Evolutionary conservation across 2,329 filamentous ascomycete species (phyloP), one percentile per base, ranked within the genome.

Genomic region (Botrytis medusae): DNA sequence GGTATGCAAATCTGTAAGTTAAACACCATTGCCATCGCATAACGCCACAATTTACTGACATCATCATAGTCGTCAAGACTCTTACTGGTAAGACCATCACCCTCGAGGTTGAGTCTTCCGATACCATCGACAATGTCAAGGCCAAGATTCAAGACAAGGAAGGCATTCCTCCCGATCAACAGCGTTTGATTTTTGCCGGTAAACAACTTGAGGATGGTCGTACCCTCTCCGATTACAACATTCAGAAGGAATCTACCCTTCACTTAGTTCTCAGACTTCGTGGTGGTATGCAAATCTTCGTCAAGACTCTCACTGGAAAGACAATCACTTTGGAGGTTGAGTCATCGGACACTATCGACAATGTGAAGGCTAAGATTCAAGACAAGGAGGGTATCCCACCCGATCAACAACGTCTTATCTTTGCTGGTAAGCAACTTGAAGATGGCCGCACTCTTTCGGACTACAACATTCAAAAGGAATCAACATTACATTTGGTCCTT

Each of bases 51-150:
- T 85, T 6, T 83, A 51, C 77, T 79, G 77, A 79, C 90, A 46
- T 89, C 14, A 34, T 22, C 59, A 32, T 16, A 79, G 75, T 95
- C 77, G 92, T 95, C 81, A 95, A 95, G 88, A 95, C 93, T 0
- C 84, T 95, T 1, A 95, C 93, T 0, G 95, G 95, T 75, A 98
- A 98, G 87, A 98, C 95, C 0, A 97, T 98, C 78, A 98, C 95
- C 91, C 95, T 99, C 82, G 95, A 99, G 93, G 96, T 98, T 87
- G 95, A 98, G 91, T 97, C 94, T 82, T 95, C 92, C 84, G 96
- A 99, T 87, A 98, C 95, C 84, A 98, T 98, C 87, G 95, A 98
- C 91, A 98, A 98, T 77, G 95, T 98, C 1, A 97, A 97, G 86
- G 88, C 86, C 8, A 97, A 98, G 88, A 98, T 98, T 42, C 93